These are phyloP conservation scores for Chloris gayana DNA, from an alignment of 176 grass and related monocot species.

Conservation along the genomic window DNA sequence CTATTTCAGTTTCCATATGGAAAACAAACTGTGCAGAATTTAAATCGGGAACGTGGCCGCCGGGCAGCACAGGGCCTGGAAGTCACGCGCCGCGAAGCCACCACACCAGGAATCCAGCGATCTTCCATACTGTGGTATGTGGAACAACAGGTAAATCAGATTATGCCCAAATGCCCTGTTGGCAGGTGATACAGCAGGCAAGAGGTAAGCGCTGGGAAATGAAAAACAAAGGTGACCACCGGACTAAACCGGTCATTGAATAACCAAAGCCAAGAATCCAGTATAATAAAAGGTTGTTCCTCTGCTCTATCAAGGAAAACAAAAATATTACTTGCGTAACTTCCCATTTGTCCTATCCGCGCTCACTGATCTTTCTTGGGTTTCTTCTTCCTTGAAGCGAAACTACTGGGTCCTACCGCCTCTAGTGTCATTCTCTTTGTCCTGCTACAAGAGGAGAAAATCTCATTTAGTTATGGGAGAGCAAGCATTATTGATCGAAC, in stretches of 20 bases:
- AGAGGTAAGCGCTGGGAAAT: no score
- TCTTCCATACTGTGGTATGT: no score
- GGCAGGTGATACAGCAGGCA: no score
- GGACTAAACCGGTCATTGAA: not conserved
- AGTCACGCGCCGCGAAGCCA: no score
- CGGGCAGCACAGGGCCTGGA: no score
- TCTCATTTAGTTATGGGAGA: not conserved
- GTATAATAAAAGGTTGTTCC: not conserved
- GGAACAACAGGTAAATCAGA: no score
- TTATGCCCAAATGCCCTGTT: no score
- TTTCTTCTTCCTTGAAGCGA: slow-evolving; percentile 96
- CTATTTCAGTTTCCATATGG: no score
- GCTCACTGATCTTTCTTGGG: slow-evolving; percentile 49
- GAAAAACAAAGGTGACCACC: not conserved
- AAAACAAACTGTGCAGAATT: not conserved
- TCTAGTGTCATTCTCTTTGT: slow-evolving; percentile 74
- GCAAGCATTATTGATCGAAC: not conserved
- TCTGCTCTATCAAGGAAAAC: not conserved
- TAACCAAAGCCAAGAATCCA: not conserved
- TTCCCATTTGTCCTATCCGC: not conserved
- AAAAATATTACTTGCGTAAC: not conserved
- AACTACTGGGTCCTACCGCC: slow-evolving; percentile 84
- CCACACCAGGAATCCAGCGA: no score
- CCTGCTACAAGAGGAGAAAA: slow-evolving; percentile 47
- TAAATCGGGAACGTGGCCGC: no score